Evolutionary conservation across 2,329 filamentous ascomycete species (phyloP).

Genomic region (Pseudofabraea citricarpa): DNA sequence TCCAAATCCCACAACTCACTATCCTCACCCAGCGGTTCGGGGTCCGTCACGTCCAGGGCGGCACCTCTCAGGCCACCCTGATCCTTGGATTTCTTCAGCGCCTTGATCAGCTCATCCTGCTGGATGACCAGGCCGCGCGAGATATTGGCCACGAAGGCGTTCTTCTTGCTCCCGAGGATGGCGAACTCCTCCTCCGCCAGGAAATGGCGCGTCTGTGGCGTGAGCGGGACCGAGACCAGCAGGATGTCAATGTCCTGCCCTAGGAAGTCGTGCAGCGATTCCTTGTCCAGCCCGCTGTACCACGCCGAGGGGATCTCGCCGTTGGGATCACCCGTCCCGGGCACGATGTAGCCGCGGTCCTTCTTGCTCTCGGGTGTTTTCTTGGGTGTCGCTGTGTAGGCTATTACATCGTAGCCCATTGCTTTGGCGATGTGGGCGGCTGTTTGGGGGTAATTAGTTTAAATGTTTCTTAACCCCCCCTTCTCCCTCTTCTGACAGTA

Average conservation of each 20-base stretch:
- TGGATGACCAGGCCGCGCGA: conserved; percentile 57
- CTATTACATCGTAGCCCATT: conserved; percentile 59
- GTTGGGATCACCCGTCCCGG: conserved; percentile 44
- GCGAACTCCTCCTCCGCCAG: conserved; percentile 36
- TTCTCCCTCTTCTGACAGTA: too few relatives aligned
- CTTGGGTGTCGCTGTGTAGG: conserved; percentile 58
- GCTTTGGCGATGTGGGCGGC: conserved; percentile 45
- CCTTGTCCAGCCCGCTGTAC: conserved; percentile 30
- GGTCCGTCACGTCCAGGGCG: conserved; percentile 63
- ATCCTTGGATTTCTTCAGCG: conserved; percentile 34
- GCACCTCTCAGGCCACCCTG: conserved; percentile 52
- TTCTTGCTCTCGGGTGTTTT: conserved; percentile 49
- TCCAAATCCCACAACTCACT: conserved; percentile 57
- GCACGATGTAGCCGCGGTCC: conserved; percentile 59
- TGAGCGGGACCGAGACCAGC: conserved; percentile 32
- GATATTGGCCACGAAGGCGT: conserved; percentile 59
- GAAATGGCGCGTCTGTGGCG: conserved; percentile 28
- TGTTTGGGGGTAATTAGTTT: conserved; percentile 8
- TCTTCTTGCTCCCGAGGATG: conserved; percentile 29
- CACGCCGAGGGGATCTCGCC: conserved; percentile 30
- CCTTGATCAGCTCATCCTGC: conserved; percentile 51
- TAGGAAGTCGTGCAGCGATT: conserved; percentile 29
- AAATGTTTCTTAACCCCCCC: background rate
- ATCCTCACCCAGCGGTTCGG: conserved; percentile 57
- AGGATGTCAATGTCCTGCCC: conserved; percentile 31